These are phyloP conservation scores for Diaporthe aspalathi DNA, from an alignment of 2,329 filamentous ascomycete genomes.

Conservation along the genomic window DNA sequence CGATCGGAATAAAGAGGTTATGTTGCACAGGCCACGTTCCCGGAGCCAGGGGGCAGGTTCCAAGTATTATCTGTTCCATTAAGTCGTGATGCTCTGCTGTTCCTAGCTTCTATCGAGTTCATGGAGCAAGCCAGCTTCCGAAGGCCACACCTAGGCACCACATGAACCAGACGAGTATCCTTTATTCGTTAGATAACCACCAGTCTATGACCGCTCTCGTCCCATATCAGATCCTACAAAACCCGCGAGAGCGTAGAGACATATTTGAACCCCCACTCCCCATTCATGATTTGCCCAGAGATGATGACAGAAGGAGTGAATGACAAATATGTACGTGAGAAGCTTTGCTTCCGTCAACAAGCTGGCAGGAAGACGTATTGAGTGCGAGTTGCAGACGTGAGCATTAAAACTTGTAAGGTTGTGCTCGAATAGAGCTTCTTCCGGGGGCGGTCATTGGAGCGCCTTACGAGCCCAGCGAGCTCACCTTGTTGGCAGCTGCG, in stretches of 20 bases:
- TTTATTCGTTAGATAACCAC: constrained; percentile 14
- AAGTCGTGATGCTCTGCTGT: constrained; percentile 8
- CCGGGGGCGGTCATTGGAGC: neutral
- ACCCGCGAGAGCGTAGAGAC: constrained; percentile 2
- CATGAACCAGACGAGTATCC: neutral
- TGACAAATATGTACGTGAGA: constrained; percentile 31
- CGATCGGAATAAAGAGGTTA: neutral
- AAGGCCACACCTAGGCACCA: neutral
- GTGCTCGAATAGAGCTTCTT: neutral
- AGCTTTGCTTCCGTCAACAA: constrained; percentile 20
- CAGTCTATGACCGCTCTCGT: neutral
- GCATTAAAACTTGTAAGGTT: constrained; percentile 28
- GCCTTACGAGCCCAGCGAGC: constrained; percentile 47
- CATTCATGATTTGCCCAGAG: constrained; percentile 3
- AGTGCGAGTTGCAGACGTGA: constrained; percentile 9
- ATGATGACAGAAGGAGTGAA: constrained; percentile 6
- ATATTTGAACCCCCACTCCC: neutral
- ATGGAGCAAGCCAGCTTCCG: neutral
- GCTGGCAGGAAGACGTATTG: neutral
- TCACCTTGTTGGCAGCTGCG: constrained; percentile 62
- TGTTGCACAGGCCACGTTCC: neutral
- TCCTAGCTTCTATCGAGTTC: constrained; percentile 18
- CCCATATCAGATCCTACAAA: neutral
- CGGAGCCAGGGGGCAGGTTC: too few species aligned
- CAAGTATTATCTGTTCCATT: neutral